Percentiles rank a stretch among this genome's conserved stretches.
These are phyloP conservation scores for Pseudogymnoascus sp. DNA, from an alignment of 2,329 filamentous ascomycete species.

Conservation along the genomic window DNA sequence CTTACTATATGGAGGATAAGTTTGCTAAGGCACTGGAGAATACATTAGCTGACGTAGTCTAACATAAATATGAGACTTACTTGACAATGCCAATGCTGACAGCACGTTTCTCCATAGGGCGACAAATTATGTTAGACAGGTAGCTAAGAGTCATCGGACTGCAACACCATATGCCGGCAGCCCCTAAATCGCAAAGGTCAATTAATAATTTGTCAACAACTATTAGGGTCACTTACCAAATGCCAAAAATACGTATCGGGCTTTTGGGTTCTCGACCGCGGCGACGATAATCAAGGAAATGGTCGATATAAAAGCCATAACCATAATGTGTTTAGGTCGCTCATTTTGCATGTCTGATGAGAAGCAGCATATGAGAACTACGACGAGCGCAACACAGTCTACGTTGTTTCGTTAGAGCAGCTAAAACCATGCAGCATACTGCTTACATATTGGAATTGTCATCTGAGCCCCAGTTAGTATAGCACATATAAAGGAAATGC, in stretches of 20 bases:
- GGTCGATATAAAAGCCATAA: constrained; percentile 14
- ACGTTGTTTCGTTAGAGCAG: not conserved
- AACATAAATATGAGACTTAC: constrained; percentile 20
- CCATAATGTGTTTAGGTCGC: constrained; percentile 16
- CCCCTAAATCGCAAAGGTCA: not conserved
- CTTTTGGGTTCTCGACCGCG: constrained; percentile 13
- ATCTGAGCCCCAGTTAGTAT: constrained; percentile 6
- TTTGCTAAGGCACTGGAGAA: not conserved
- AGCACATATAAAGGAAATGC: not conserved
- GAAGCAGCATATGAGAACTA: constrained; percentile 16
- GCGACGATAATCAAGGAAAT: constrained; percentile 15
- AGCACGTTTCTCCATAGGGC: not conserved
- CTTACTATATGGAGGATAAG: constrained; percentile 2
- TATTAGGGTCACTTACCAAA: constrained; percentile 10
- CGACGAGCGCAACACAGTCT: constrained; percentile 15
- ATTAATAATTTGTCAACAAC: not conserved
- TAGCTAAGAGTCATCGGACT: not conserved
- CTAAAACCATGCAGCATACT: not conserved
- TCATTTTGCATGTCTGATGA: constrained; percentile 16
- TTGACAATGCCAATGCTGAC: constrained; percentile 14
- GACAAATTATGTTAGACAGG: not conserved
- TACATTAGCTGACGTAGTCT: constrained; percentile 15
- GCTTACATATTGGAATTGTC: constrained; percentile 10
- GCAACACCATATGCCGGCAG: not conserved
- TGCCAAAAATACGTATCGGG: constrained; percentile 14